These are phyloP conservation scores for Blastocladiella emersonii DNA, from an alignment of 371 early-diverging fungal species.

Conservation along the genomic window DNA sequence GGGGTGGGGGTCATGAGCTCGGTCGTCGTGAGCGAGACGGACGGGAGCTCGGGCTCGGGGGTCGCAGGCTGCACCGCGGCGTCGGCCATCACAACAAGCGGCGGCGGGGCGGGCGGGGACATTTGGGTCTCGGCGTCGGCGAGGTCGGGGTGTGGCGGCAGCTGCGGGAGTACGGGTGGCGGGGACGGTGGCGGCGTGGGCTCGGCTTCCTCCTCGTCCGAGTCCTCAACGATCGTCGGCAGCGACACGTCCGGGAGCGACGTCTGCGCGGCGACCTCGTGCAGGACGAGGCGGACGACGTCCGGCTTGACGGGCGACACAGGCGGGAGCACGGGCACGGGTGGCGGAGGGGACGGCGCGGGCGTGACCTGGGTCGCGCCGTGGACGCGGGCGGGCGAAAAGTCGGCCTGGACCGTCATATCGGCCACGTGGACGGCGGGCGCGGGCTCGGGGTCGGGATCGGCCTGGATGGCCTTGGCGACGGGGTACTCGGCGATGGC, in stretches of 20 bases:
- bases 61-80: not conserved
- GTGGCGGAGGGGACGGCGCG: not conserved
- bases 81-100: not conserved
- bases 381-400: not conserved
- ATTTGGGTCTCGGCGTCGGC: too few species aligned
- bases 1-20: not conserved
- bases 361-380: not conserved
- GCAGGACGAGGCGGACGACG: too few species aligned
- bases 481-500: too few species aligned
- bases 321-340: too few species aligned
- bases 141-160: too few species aligned
- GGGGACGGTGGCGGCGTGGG: not conserved
- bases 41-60: not conserved
- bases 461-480: too few species aligned
- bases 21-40: not conserved
- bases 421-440: too few species aligned
- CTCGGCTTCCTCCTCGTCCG: not conserved
- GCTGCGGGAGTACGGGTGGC: too few species aligned
- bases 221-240: not conserved
- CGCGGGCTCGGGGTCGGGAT: too few species aligned
- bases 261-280: not conserved
- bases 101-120: not conserved
- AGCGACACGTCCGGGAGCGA: not conserved
- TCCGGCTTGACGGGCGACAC: not conserved
- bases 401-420: not conserved